Conservation (phyloP, 1,284 basidiomycete species). For the Anthracocystis walkeri region DNA sequence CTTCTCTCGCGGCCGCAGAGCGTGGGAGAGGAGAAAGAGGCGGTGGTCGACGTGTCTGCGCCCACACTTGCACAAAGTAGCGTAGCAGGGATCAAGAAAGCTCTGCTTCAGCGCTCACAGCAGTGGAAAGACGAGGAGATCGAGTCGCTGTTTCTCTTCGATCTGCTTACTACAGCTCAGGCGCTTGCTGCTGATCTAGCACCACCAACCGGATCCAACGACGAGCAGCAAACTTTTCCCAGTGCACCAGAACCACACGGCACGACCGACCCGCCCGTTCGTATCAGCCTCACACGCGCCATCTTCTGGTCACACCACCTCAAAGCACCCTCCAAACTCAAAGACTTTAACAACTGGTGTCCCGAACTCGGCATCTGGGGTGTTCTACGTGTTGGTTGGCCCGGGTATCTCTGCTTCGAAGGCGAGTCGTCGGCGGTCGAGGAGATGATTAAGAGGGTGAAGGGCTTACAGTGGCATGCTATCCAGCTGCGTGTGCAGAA, state of each 20-base stretch:
- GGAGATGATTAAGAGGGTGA: slow-evolving; percentile 52
- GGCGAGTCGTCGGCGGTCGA: slow-evolving; percentile 43
- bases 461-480: slow-evolving; percentile 57
- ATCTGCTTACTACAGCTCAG: slow-evolving; percentile 40
- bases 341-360: slow-evolving; percentile 55
- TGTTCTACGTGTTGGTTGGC: slow-evolving; percentile 53
- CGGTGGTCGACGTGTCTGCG: slow-evolving; percentile 36
- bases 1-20: slow-evolving; percentile 9
- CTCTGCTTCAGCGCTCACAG: slow-evolving; percentile 9
- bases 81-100: slow-evolving; percentile 8
- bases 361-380: slow-evolving; percentile 51
- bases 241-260: not conserved
- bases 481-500: slow-evolving; percentile 39
- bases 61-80: slow-evolving; percentile 4
- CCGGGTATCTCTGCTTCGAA: slow-evolving; percentile 59
- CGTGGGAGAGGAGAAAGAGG: not conserved
- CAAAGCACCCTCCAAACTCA: slow-evolving; percentile 54
- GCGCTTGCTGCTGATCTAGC: slow-evolving; percentile 20
- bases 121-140: slow-evolving; percentile 34
- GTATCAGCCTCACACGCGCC: slow-evolving; percentile 29
- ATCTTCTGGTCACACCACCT: slow-evolving; percentile 55
- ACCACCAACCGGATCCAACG: not conserved
- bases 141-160: slow-evolving; percentile 43
- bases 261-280: not conserved
- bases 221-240: not conserved